Conservation (phyloP, 1,284 basidiomycete species). For the Trametes pubescens region DNA sequence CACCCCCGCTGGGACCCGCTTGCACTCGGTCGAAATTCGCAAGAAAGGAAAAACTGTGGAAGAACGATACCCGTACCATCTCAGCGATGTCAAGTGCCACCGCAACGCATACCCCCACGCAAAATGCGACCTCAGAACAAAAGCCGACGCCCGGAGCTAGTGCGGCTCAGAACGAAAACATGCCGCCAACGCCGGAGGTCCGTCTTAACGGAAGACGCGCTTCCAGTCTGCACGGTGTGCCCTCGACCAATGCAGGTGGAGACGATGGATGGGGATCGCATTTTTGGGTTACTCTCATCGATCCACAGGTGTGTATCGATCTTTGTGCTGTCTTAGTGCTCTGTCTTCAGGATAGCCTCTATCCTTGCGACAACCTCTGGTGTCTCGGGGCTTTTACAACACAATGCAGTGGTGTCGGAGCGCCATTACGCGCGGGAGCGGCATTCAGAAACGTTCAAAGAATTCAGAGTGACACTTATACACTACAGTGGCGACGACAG, state of each 20-base stretch:
- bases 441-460: neutral
- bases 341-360: neutral
- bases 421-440: neutral
- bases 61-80: slow-evolving; percentile 26
- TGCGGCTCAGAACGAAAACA: slow-evolving; percentile 21
- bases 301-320: slow-evolving; percentile 70
- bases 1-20: slow-evolving; percentile 3
- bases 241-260: slow-evolving; percentile 22
- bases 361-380: neutral
- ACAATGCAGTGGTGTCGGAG: neutral
- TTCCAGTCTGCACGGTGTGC: slow-evolving; percentile 29
- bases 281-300: slow-evolving; percentile 86
- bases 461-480: neutral
- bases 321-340: neutral
- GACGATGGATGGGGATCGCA: slow-evolving; percentile 75
- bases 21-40: slow-evolving; percentile 5
- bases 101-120: slow-evolving; percentile 9
- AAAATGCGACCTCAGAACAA: slow-evolving; percentile 7
- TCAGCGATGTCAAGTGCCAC: slow-evolving; percentile 26
- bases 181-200: slow-evolving; percentile 35
- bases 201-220: slow-evolving; percentile 35
- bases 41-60: neutral
- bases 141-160: slow-evolving; percentile 9
- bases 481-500: neutral
- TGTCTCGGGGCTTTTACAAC: neutral